Percentiles rank a stretch among this genome's conserved stretches.
These are phyloP conservation scores for Diaporthe caulivora DNA, from an alignment of 2,329 filamentous ascomycete species.

Conservation along the genomic window DNA sequence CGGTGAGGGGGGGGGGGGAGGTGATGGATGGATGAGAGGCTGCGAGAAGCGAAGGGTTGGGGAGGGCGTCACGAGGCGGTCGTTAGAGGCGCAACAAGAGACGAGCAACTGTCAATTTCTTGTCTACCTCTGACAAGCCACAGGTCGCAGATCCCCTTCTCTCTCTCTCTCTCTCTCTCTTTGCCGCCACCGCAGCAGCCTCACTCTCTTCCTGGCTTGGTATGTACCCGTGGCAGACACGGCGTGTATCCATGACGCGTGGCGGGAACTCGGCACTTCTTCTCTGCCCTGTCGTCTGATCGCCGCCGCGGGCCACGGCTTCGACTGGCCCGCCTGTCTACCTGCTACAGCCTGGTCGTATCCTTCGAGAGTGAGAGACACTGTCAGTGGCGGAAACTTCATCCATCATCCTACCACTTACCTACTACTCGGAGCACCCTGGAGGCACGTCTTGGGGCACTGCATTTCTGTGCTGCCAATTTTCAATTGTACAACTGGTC, in stretches of 20 bases:
- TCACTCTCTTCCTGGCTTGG: background rate
- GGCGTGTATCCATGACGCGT: slow-evolving; percentile 22
- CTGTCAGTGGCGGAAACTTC: background rate
- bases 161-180: background rate
- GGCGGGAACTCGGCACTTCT: background rate
- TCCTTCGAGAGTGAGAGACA: background rate
- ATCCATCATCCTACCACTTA: background rate
- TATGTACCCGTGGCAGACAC: slow-evolving; percentile 3
- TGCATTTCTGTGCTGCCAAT: background rate
- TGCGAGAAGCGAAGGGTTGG: too few relatives aligned
- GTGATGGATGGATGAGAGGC: too few relatives aligned
- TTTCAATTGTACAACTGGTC: background rate
- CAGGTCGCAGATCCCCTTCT: slow-evolving; percentile 3
- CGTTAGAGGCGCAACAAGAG: background rate
- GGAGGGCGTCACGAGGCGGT: too few relatives aligned
- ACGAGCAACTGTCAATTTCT: background rate
- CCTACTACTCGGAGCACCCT: too few relatives aligned
- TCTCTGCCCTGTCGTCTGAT: background rate
- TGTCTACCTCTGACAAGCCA: slow-evolving; percentile 40
- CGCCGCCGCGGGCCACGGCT: background rate
- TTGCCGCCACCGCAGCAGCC: background rate
- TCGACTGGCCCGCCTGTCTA: background rate
- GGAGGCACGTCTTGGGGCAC: background rate
- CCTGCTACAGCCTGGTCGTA: background rate
- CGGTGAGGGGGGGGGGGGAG: too few relatives aligned